These are phyloP conservation scores for Epithemia pelagica DNA, from an alignment of 108 stramenopile genomes.

Conservation along the genomic window DNA sequence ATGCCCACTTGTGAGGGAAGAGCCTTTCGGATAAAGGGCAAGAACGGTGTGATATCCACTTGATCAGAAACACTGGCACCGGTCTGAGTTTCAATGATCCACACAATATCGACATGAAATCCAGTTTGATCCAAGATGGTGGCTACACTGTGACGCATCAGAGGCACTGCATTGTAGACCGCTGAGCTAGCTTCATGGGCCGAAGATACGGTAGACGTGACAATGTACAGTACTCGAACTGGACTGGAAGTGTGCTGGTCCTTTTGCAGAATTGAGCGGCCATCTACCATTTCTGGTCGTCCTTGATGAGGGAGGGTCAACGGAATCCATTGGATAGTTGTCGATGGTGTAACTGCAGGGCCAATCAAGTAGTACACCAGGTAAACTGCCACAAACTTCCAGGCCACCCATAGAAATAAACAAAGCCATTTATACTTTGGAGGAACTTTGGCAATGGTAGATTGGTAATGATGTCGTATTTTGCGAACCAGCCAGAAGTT, in stretches of 20 bases:
- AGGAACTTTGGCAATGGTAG: background rate
- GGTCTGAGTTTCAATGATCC: background rate
- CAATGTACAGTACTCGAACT: background rate
- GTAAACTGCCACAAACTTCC: background rate
- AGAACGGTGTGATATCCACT: background rate
- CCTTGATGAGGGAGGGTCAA: background rate
- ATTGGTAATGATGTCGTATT: background rate
- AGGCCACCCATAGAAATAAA: background rate
- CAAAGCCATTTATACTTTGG: background rate
- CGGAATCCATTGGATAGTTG: background rate
- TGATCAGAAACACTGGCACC: background rate
- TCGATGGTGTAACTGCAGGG: background rate
- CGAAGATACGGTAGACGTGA: background rate
- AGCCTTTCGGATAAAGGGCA: background rate
- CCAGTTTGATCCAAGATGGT: background rate
- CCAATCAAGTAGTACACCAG: background rate
- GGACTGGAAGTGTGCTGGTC: background rate
- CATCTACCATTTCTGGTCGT: background rate
- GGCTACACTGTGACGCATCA: background rate
- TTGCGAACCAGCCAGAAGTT: background rate
- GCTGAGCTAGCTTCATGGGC: background rate
- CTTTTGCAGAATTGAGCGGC: background rate
- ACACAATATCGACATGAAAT: background rate
- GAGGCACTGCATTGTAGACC: background rate
- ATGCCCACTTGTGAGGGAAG: background rate